A percentile compares a stretch with the other conserved stretches of the same genome.
phyloP scores from a whole-genome alignment of 805 yeast species.

The Candida odintsovae region DNA sequence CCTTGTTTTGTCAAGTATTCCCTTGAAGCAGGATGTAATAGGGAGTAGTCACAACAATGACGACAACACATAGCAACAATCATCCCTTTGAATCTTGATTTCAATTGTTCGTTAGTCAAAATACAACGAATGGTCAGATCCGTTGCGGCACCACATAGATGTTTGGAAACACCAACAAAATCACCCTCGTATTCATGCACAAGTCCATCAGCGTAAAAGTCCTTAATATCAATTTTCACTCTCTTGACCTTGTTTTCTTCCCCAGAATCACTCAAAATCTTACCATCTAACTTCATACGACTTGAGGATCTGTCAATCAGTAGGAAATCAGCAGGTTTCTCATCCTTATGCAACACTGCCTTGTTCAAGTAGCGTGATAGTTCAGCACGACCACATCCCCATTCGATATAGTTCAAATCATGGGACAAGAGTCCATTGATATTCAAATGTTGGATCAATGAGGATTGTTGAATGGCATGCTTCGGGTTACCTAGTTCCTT shows the following conservation, averaged over 20 bases:
- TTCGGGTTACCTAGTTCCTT: slow-evolving; percentile 50
- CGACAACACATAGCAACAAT: slow-evolving; percentile 92
- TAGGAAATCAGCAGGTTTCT: slow-evolving; percentile 34
- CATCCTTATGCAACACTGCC: slow-evolving; percentile 22
- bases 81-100: slow-evolving; percentile 42
- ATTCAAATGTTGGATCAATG: slow-evolving; percentile 65
- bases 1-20: slow-evolving; percentile 16
- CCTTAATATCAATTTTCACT: slow-evolving; percentile 75
- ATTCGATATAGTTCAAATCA: slow-evolving; percentile 50
- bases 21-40: slow-evolving; percentile 33
- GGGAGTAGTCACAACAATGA: slow-evolving; percentile 67
- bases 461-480: slow-evolving; percentile 79
- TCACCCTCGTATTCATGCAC: slow-evolving; percentile 23
- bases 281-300: slow-evolving; percentile 72
- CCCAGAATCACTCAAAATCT: slow-evolving; percentile 49
- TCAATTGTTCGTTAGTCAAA: slow-evolving; percentile 31
- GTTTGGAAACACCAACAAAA: slow-evolving; percentile 73
- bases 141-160: slow-evolving; percentile 91
- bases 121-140: slow-evolving; percentile 74
- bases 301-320: slow-evolving; percentile 74
- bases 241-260: slow-evolving; percentile 35
- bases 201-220: slow-evolving; percentile 47
- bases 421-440: slow-evolving; percentile 32
- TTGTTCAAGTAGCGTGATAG: slow-evolving; percentile 55
- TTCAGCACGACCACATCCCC: slow-evolving; percentile 92